Base-by-base conservation (phyloP, 768 basidiomycete species). In the Leucosporidium creatinivorum region DNA sequence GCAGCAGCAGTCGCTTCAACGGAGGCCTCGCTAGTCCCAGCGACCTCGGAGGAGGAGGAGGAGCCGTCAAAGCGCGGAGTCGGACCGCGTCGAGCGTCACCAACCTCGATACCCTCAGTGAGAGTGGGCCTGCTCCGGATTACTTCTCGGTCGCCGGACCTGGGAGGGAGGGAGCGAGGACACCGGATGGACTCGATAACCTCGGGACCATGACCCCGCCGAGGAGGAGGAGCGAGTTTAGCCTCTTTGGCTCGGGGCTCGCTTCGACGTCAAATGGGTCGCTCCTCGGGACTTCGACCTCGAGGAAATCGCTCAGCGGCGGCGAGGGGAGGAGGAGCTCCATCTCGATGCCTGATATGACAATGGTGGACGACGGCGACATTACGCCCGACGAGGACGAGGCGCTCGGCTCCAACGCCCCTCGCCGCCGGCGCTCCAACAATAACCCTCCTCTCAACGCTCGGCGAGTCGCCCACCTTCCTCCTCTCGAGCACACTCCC, bases 121-220 rank as follows among this genome's bases (percentile, higher is more conserved):
- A 69, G 51, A 33, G 28, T 2, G 68, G 70, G 2, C 70, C 70
- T 3, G 70, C 70, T 7, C 54, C 62, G 33, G 70, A 71, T 48
- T 63, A 62, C 54, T 71, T 71, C 61, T 68, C 70, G 64, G 63
- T 1, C n/a, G n/a, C n/a, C n/a, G n/a, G n/a, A 48, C 54, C 36
- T 64, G 48, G 1, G 50, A 26, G n/a, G 51, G 51, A 52, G 51
- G 66, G n/a, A 65, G 69, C 25, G 65, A 70, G 18, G 39, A 44
- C 39, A 13, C 39, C 39, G 3, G 39, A 44, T 2, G 39, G 8
- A 3, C 8, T 44, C 39, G 39, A 44, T 10, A 44, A 7, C 13
- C 13, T 44, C 8, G 15, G 39, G 10, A 44, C 39, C 1, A 49
- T 49, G 59, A 60, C 59, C 2, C 59, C 59, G 12, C 59, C 59